Conservation (phyloP, 495 filamentous ascomycete genomes). For the Lasiosphaeria hispida region DNA sequence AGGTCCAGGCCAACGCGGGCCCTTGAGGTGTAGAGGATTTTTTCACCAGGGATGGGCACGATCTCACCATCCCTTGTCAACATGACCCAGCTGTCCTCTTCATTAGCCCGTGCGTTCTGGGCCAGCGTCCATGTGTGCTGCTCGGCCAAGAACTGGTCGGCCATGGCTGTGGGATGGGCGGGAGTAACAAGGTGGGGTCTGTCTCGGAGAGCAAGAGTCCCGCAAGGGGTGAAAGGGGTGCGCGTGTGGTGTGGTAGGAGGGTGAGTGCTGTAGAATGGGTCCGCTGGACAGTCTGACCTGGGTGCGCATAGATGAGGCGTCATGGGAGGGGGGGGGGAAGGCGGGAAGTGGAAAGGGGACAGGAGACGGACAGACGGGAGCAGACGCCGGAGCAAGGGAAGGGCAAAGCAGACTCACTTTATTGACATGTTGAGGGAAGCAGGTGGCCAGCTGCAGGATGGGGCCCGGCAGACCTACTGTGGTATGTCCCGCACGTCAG, state of each 20-base stretch:
- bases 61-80: slow-evolving; percentile 49
- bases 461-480: slow-evolving; percentile 24
- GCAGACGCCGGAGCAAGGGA: slow-evolving; percentile 23
- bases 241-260: slow-evolving; percentile 1
- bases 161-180: slow-evolving; percentile 19
- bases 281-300: too few relatives aligned
- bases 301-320: slow-evolving; percentile 18
- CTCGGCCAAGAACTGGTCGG: slow-evolving; percentile 49
- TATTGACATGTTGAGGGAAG: slow-evolving; percentile 60
- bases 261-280: background rate
- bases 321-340: slow-evolving; percentile 14
- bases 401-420: slow-evolving; percentile 53
- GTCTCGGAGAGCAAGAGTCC: slow-evolving; percentile 9
- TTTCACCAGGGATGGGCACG: slow-evolving; percentile 47
- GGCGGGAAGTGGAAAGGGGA: slow-evolving; percentile 10
- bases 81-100: slow-evolving; percentile 53
- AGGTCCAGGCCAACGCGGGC: slow-evolving; percentile 44
- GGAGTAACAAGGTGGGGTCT: slow-evolving; percentile 9
- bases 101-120: slow-evolving; percentile 37
- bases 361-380: slow-evolving; percentile 15
- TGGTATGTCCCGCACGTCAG: slow-evolving; percentile 32
- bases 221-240: slow-evolving; percentile 4
- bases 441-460: slow-evolving; percentile 43
- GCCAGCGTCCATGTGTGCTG: slow-evolving; percentile 38
- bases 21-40: slow-evolving; percentile 45